These are phyloP conservation scores for Chlorella ohadii DNA, from an alignment of 139 green algal genomes.

Conservation along the genomic window DNA sequence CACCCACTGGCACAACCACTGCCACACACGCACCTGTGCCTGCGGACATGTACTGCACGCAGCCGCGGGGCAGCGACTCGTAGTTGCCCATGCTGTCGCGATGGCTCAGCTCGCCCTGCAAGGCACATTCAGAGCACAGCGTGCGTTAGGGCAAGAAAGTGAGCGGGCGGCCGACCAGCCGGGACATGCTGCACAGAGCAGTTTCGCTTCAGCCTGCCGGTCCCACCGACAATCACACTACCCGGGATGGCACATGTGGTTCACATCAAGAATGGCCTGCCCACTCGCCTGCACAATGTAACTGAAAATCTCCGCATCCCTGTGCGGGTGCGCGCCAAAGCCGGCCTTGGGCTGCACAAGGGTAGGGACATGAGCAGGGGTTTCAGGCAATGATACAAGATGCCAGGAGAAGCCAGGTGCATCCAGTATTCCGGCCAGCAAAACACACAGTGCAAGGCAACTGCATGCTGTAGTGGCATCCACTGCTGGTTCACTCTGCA, in stretches of 20 bases:
- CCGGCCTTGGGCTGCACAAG: neutral
- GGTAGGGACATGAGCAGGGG: neutral
- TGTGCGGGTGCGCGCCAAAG: slow-evolving; percentile 63
- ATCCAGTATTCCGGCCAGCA: too few relatives aligned
- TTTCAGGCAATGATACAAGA: neutral
- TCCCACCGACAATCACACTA: too few relatives aligned
- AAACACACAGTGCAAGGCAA: too few relatives aligned
- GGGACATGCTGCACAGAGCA: too few relatives aligned
- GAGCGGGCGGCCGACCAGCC: too few relatives aligned
- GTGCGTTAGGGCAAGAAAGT: too few relatives aligned
- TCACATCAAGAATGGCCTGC: too few relatives aligned
- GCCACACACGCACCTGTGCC: slow-evolving; percentile 50
- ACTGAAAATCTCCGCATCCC: slow-evolving; percentile 81
- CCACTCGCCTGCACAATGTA: slow-evolving; percentile 62
- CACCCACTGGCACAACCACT: too few relatives aligned
- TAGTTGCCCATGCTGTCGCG: slow-evolving; percentile 72
- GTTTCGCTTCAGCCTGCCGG: neutral
- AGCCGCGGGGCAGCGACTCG: slow-evolving; percentile 47
- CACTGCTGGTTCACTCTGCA: too few relatives aligned
- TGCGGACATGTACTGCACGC: slow-evolving; percentile 81
- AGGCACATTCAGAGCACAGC: too few relatives aligned
- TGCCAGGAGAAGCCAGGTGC: neutral
- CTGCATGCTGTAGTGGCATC: too few relatives aligned
- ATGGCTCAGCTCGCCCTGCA: slow-evolving; percentile 60
- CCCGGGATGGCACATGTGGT: too few relatives aligned